Base-by-base conservation (phyloP, 495 filamentous ascomycete species). In the Terfezia boudieri region DNA sequence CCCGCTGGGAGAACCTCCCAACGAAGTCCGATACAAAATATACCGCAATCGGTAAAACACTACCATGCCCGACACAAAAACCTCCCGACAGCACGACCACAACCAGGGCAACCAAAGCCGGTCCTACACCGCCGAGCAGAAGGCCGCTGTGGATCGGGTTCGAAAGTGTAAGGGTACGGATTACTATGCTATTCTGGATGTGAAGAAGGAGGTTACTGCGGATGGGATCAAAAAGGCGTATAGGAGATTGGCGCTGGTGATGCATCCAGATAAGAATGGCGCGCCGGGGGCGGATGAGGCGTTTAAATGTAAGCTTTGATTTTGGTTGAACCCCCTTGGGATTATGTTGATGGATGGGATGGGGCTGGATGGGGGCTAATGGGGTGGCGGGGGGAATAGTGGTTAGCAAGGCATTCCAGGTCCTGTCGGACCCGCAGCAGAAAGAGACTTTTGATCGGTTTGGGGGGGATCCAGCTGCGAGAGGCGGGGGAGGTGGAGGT, bases 231-330 rank as follows among this genome's bases (percentile, higher is more conserved):
- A 95, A 63, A 86, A 90, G 66, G 88, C 90, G 11, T 98, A 98
- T 71, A 77, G 84, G 63, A 95, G 93, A 66, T 75, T 85, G 59
- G 85, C 83, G 56, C 68, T 98, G 56, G 73, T 82, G 58, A 86
- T 92, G 60, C 90, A 98, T 69, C 90, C 90, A 58, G 89, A 94
- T 77, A 87, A 98, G 73, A 98, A 95, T 71, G 88, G 86, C n/a
- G 87, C 93, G 68, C 84, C 89, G 35, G 81, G 88, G 37, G 88
- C 90, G 54, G 90, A 94, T 68, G 90, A 98, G 70, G 90, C 90
- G 22, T 98, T 98, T 69, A 96, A 96, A 70, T 69, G 80, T 84
- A 65, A 70, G 79, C 73, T 41, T 36, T 20, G 37, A 50, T 48
- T 56, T 4, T 12, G 46, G 37, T 49, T 22, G 54, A 41, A 56